These are phyloP conservation scores for Aspergillus kassunensis DNA, from an alignment of 495 filamentous ascomycete species.

Conservation along the genomic window DNA sequence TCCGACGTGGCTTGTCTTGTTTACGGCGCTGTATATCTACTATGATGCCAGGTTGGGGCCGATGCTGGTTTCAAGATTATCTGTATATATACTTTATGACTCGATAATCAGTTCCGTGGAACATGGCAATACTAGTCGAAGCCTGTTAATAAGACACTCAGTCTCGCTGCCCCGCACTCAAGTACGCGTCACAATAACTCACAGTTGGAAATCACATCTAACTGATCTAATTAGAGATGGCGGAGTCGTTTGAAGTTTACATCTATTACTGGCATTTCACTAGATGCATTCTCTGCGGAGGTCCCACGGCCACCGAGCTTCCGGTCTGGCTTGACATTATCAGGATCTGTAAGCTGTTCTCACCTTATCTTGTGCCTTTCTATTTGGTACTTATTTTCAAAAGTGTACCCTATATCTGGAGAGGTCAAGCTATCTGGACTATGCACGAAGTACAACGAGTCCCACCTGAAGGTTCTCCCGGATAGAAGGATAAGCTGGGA, in stretches of 20 bases:
- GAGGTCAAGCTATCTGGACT: not conserved
- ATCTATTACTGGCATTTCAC: not conserved
- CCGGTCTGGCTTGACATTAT: slow-evolving; percentile 1
- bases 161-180: no score
- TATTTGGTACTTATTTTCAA: not conserved
- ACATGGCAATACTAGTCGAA: not conserved
- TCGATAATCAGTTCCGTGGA: no score
- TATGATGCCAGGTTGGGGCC: no score
- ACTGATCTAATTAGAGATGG: not conserved
- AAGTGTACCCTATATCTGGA: not conserved
- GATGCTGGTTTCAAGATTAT: no score
- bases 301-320: not conserved
- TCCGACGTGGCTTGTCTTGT: no score
- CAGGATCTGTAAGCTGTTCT: not conserved
- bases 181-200: no score
- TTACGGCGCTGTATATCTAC: no score
- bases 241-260: not conserved
- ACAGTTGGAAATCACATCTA: not conserved
- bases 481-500: not conserved
- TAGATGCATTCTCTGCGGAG: slow-evolving; percentile 3
- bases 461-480: not conserved
- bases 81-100: no score
- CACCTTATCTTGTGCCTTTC: no score
- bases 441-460: not conserved
- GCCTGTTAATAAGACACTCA: no score